Base-by-base conservation (phyloP, 805 yeast genomes). In the Yamadazyma phyllophila region DNA sequence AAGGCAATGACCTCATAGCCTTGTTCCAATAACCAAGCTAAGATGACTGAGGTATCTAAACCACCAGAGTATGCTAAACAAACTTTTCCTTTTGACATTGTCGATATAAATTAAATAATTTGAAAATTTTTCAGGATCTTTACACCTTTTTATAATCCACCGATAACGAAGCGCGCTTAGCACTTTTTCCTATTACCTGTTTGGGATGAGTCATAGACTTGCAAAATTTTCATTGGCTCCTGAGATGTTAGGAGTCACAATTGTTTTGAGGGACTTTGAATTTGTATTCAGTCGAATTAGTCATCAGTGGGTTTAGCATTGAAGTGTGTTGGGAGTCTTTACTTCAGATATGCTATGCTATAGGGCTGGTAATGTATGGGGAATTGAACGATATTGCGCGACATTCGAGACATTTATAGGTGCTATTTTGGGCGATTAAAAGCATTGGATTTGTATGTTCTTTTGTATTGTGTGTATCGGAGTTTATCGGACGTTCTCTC, bases 31-130 rank as follows among this genome's bases (percentile, higher is more conserved):
- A 94, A 81, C 99, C 99, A 94, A 39, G 99, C 99, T 57, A 94
- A 82, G 62, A 94, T 94, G 52, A 94, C 87, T 24, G 97, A 91
- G 78, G 99, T 94, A 67, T 94, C 99, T 61, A 94, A 81, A 76
- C 99, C 99, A 62, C 99, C 99, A 42, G 98, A 94, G 77, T 94
- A 94, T 46, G 99, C 99, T 68, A 94, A 82, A 81, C 99, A 94
- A 69, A 94, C 99, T 76, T 92, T 92, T 66, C 99, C 99, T 73
- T 94, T 92, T 42, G 96, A 85, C 97, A 91, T 91, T 61, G 34
- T 53, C n/a, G 15, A 41, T 35, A 12, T 35, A 27, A 33, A 26
- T 34, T 37, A n/a, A 26, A 14, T 14, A 29, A 35, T 12, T 29
- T 43, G 36, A 45, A 40, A 47, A 43, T 20, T 36, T 48, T 45